phyloP scores from a whole-genome alignment of 441 rosid species.

The Adansonia gregorii region DNA sequence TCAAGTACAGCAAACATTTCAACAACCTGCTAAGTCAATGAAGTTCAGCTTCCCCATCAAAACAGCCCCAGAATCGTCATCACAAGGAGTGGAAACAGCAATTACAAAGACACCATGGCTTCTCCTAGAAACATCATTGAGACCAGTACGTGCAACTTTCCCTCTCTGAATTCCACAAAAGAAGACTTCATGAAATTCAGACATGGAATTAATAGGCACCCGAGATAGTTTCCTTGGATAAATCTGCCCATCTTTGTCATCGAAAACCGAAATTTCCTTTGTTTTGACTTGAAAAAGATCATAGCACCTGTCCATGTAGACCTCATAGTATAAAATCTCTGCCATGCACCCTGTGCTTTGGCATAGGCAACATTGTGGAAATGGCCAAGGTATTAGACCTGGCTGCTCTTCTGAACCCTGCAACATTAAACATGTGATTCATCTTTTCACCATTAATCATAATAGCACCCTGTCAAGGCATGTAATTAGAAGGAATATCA shows the following conservation, averaged over 20 bases:
- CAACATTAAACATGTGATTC: constrained; percentile 30
- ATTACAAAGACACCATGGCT: constrained; percentile 92
- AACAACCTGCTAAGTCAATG: constrained; percentile 85
- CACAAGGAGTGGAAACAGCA: constrained; percentile 48
- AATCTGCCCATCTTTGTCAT: constrained; percentile 70
- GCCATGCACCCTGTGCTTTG: constrained; percentile 48
- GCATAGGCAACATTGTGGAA: constrained; percentile 64
- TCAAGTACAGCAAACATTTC: not conserved
- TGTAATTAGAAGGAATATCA: constrained; percentile 10
- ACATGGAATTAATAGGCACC: constrained; percentile 58
- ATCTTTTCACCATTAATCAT: not conserved
- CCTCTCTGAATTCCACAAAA: constrained; percentile 67
- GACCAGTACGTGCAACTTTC: constrained; percentile 78
- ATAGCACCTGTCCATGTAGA: constrained; percentile 86
- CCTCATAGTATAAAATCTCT: constrained; percentile 86
- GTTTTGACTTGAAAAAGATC: constrained; percentile 68
- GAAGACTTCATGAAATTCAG: constrained; percentile 57
- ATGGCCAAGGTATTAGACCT: constrained; percentile 77
- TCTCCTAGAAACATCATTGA: constrained; percentile 88
- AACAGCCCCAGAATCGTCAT: constrained; percentile 39
- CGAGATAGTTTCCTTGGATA: constrained; percentile 78
- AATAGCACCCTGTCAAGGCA: not conserved
- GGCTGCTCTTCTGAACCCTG: constrained; percentile 70
- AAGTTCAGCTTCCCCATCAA: constrained; percentile 78
- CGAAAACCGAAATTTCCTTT: constrained; percentile 62